Evolutionary conservation across 176 grass and related monocot species (phyloP).

Genomic region (Oryza longistaminata): DNA sequence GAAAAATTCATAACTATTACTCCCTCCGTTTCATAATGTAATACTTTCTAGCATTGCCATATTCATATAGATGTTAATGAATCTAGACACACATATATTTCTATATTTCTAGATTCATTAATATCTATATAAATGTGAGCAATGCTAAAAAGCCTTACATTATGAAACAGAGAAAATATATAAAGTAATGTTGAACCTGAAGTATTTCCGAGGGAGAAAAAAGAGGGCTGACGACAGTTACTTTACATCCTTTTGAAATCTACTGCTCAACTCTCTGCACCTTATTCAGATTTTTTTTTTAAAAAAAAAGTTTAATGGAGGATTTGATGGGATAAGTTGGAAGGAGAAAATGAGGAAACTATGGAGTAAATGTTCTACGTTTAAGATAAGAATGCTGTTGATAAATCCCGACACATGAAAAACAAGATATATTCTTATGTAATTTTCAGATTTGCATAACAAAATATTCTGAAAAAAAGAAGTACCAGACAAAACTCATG

Average conservation of each 20-base stretch:
- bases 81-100: no score
- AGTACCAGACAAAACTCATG: not conserved
- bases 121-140: no score
- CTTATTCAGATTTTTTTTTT: not conserved
- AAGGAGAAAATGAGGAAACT: not conserved
- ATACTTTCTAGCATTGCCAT: not conserved
- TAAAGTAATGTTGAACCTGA: not conserved
- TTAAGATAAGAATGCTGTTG: not conserved
- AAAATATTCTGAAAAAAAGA: slow-evolving; percentile 6
- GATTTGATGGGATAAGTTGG: not conserved
- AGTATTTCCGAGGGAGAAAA: not conserved
- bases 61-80: not conserved
- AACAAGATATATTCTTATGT: not conserved
- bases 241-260: slow-evolving; percentile 35
- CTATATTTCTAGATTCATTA: no score
- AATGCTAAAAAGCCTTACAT: no score
- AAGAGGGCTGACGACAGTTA: slow-evolving; percentile 15
- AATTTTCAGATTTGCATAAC: not conserved
- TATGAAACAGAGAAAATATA: no score
- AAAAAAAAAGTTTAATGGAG: not conserved
- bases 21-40: no score
- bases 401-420: not conserved
- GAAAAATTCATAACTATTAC: not conserved
- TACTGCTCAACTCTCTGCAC: slow-evolving; percentile 37
- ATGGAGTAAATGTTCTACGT: not conserved